Base-by-base conservation (phyloP, 139 green algal species). In the Nannochloris sp. region DNA sequence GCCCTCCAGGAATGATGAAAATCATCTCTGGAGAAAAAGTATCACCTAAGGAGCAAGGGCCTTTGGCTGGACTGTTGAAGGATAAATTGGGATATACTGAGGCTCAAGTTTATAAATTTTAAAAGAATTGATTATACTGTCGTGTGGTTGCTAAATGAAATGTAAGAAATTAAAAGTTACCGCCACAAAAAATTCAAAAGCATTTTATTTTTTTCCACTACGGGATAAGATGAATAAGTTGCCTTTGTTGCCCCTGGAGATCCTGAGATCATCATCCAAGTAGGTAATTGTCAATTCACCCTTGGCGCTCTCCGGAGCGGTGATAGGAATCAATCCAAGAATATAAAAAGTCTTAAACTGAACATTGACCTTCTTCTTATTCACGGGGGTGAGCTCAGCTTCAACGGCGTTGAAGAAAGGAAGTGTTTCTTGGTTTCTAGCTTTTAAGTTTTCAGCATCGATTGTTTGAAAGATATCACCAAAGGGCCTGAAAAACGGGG, bases 391-490 rank as follows among this genome's bases (percentile, higher is more conserved):
- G 25, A 95, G 66, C 12, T 90, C 79, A 13, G 89, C 89, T 23
- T 36, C 33, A 23, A 88, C 78, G 80, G 85, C 69, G 67, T 93
- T 96, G 73, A 88, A 96, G 33, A 96, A 86, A 3, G 89, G 89
- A 24, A 55, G 77, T 0, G 82, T 87, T 71, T 96, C 87, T 46
- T 76, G 60, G 74, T 96, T 96, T 39, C 68, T 57, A 0, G 87
- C 89, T n/a, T 73, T 77, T 31, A 90, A 63, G 4, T 80, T 89
- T 3, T 48, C 66, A 4, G 67, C 72, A 61, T 93, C 90, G 25
- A 96, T 79, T 30, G 69, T 71, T 57, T 96, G 90, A 65, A 84
- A 96, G 32, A 96, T 96, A 45, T 86, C 79, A 0, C 90, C 90
- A 23, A 19, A 54, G 7, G 88, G 90, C 7, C 90, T 61, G 34